Base-by-base conservation (phyloP, 805 yeast genomes). In the Metschnikowia hibisci region DNA sequence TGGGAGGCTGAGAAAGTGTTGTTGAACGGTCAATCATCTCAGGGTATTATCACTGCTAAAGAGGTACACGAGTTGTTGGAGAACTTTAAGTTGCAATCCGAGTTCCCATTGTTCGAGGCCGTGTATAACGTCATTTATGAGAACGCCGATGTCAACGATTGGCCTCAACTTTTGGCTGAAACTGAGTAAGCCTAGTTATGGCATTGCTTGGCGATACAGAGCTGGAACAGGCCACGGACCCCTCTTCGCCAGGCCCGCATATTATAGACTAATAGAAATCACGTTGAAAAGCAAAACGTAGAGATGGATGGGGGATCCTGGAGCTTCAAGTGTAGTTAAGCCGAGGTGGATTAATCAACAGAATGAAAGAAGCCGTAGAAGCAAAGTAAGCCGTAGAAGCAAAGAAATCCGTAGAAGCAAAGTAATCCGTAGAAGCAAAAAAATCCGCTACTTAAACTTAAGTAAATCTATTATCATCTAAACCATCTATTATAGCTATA, bases 61-160 rank as follows among this genome's bases (percentile, higher is more conserved):
- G 76, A 71, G 58, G 76, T 71, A 39, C 74, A 70, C 56, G 74
- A 70, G 49, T 63, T 71, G 55, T 65, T 71, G 55, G 58, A 59
- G 37, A 61, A 61, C 55, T 63, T 55, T 43, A 53, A 57, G 43
- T 63, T 62, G 53, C 42, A 56, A 40, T 55, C 55, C 16, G 71
- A 67, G 48, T 71, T 68, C 58, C 74, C 75, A 33, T 63, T 71
- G 55, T 71, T 71, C 48, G 76, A 68, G 57, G 74, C 74, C 23
- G 70, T 74, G 32, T 71, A 70, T 56, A 65, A 62, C 52, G 66
- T 71, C 51, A 63, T 68, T 39, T 70, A 62, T 52, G 72, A 71
- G 41, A 51, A 61, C 20, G 73, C 67, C 42, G 59, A 64, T 37
- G 66, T 69, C 46, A 68, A 68, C 49, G 62, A 68, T 52, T 66